These are phyloP conservation scores for Uronychia binucleata DNA, from an alignment of 73 alveolate genomes.

Conservation along the genomic window DNA sequence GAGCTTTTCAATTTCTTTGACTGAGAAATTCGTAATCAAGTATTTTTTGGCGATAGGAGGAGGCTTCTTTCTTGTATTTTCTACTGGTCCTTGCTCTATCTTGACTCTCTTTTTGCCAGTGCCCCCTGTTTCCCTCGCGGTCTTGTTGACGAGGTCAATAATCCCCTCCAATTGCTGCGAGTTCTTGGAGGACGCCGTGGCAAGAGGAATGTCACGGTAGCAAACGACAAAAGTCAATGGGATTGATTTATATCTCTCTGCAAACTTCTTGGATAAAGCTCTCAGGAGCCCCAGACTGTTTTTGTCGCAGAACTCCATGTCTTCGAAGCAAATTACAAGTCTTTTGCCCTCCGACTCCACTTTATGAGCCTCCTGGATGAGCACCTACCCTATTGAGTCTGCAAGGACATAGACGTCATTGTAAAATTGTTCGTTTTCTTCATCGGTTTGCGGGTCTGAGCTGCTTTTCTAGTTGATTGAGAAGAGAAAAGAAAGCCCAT, in stretches of 20 bases:
- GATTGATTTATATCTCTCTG: constrained; percentile 3
- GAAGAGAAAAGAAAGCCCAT: constrained; percentile 26
- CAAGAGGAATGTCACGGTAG: constrained; percentile 16
- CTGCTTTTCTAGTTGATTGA: constrained; percentile 10
- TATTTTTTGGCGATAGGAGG: neutral
- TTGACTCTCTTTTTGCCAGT: neutral
- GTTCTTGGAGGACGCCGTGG: constrained; percentile 2
- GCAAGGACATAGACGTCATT: constrained; percentile 27
- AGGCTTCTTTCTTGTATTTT: neutral
- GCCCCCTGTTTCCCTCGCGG: constrained; percentile 28
- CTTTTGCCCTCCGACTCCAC: constrained; percentile 1
- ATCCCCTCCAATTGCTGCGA: neutral
- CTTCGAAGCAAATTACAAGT: constrained; percentile 21
- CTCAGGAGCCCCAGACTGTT: constrained; percentile 21
- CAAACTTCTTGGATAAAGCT: constrained; percentile 10
- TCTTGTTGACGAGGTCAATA: neutral
- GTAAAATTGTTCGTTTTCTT: neutral
- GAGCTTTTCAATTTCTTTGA: constrained; percentile 4
- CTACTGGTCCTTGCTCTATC: neutral
- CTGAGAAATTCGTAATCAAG: neutral
- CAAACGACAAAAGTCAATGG: constrained; percentile 18
- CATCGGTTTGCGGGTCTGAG: neutral
- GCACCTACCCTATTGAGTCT: constrained; percentile 12
- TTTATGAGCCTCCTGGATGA: constrained; percentile 16
- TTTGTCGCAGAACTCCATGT: constrained; percentile 28